Evolutionary conservation across 2,329 filamentous ascomycete genomes (phyloP).

Genomic region (Seiridium cupressi): DNA sequence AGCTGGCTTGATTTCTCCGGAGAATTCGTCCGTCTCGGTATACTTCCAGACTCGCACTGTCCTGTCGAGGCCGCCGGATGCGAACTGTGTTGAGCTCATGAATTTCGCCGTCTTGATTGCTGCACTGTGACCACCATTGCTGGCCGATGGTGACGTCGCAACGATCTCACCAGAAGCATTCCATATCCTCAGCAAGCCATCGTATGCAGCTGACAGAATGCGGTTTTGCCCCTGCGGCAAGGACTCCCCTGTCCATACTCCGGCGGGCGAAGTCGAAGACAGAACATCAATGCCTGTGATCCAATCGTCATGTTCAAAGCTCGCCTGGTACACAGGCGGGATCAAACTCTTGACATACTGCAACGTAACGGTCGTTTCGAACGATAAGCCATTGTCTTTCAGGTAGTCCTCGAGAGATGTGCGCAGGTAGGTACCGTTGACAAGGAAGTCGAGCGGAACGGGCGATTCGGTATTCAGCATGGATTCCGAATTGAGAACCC

Average conservation of each 20-base stretch:
- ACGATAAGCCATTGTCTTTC: slow-evolving; percentile 78
- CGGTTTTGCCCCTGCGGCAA: slow-evolving; percentile 60
- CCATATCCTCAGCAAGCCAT: slow-evolving; percentile 87
- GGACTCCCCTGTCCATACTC: slow-evolving; percentile 50
- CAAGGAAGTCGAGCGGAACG: slow-evolving; percentile 88
- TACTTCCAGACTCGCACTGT: slow-evolving; percentile 92
- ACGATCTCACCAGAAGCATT: slow-evolving; percentile 83
- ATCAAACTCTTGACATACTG: slow-evolving; percentile 93
- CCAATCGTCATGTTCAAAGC: slow-evolving; percentile 98
- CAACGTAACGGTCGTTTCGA: slow-evolving; percentile 81
- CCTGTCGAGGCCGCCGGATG: slow-evolving; percentile 79
- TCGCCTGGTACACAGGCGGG: slow-evolving; percentile 84
- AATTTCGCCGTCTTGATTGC: slow-evolving; percentile 83
- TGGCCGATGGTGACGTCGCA: slow-evolving; percentile 67
- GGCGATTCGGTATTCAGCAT: slow-evolving; percentile 65
- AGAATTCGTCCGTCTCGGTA: slow-evolving; percentile 61
- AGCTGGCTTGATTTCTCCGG: slow-evolving; percentile 64
- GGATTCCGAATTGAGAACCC: slow-evolving; percentile 69
- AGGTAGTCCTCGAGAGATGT: slow-evolving; percentile 91
- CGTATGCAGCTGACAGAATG: slow-evolving; percentile 90
- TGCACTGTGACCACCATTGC: slow-evolving; percentile 70
- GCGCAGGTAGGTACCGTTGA: slow-evolving; percentile 89
- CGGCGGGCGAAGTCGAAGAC: slow-evolving; percentile 63
- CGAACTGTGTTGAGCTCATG: slow-evolving; percentile 74
- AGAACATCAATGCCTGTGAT: slow-evolving; percentile 83